Conservation (phyloP, 495 filamentous ascomycete species). For the Pyronema domesticum region DNA sequence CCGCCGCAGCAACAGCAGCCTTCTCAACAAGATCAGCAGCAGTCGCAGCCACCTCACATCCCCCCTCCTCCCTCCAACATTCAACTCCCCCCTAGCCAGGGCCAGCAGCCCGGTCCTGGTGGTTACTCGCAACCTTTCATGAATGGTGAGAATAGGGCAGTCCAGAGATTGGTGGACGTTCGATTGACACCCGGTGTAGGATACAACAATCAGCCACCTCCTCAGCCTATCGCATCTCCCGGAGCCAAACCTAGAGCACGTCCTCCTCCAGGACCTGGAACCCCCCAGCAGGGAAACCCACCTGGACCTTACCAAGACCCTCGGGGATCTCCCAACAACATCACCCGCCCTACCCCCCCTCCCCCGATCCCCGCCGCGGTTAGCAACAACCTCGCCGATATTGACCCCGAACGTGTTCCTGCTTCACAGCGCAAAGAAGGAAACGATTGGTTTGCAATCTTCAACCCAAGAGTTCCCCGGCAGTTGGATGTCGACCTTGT, state of each 20-base stretch:
- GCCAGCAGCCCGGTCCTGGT: constrained; percentile 26
- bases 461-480: constrained; percentile 69
- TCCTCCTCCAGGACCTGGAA: constrained; percentile 52
- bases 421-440: constrained; percentile 67
- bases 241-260: constrained; percentile 47
- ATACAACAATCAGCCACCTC: constrained; percentile 47
- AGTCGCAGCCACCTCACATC: constrained; percentile 21
- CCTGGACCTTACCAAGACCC: constrained; percentile 64
- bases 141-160: constrained; percentile 37
- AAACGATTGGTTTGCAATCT: constrained; percentile 73
- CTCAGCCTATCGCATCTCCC: constrained; percentile 69
- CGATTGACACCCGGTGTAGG: constrained; percentile 26
- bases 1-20: constrained; percentile 51
- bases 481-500: constrained; percentile 73
- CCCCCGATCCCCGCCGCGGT: constrained; percentile 40
- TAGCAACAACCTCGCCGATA: constrained; percentile 69
- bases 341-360: constrained; percentile 61
- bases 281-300: constrained; percentile 69
- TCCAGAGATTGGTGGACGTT: not conserved
- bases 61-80: constrained; percentile 35
- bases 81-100: constrained; percentile 18
- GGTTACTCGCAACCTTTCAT: constrained; percentile 34
- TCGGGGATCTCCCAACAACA: constrained; percentile 57
- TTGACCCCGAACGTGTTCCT: constrained; percentile 70
- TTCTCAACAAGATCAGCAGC: constrained; percentile 40